Base-by-base conservation (phyloP, 2,329 filamentous ascomycete species). In the Ceratocystis colombiana region DNA sequence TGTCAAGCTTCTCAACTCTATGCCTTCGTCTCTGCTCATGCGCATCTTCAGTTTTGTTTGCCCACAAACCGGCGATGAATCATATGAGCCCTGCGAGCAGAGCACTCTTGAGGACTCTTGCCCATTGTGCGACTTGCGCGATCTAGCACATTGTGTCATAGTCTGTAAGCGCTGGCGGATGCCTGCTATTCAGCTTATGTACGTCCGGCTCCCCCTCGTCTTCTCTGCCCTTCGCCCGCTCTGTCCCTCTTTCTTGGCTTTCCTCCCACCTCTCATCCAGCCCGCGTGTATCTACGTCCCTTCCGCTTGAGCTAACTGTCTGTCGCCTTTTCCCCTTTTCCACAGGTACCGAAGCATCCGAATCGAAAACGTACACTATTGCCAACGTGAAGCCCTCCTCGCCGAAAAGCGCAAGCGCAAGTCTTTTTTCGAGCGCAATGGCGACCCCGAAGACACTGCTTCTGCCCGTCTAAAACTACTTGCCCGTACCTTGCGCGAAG, bases 321-420 rank as follows among this genome's bases (percentile, higher is more conserved):
- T 22, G 25, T 20, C n/a, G 5, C 33, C 33, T 62, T 53, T 44
- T 44, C 57, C 46, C 62, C 61, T 30, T 45, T 50, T 64, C 65
- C 71, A 45, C 71, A 95, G 90, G 70, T 96, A 95, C 75, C 86
- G 87, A 72, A 92, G 90, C 78, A 86, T 97, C 70, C 89, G 92
- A 68, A 94, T 97, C 74, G 93, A 97, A 74, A 84, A 89, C 20
- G 92, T 96, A 41, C 93, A 97, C 76, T 96, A 96, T 77, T 97
- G 93, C 79, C 85, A 88, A 70, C 87, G 89, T 71, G 93, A 97
- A 76, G 87, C 89, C 68, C 79, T 88, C 71, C 83, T 96, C 45
- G 84, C 89, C 64, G 89, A 93, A 71, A 86, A 84, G 74, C 88
- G 92, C 69, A 90, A 89, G 74, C 86, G 86, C 69, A 83, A 83